Base-by-base conservation (phyloP, 1,139 yeast species). In the Candida sanyaensis region DNA sequence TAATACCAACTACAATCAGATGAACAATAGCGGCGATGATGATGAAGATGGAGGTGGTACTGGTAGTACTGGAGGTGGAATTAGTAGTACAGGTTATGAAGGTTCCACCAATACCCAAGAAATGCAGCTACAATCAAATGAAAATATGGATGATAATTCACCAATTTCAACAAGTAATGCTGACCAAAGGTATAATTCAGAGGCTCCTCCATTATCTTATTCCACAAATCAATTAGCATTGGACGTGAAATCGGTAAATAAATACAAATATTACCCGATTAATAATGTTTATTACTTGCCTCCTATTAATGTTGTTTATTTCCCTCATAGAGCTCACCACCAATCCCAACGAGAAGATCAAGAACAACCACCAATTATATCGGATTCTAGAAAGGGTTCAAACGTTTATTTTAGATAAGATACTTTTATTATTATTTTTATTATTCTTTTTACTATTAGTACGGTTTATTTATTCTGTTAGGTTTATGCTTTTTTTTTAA, bases 321-420 rank as follows among this genome's bases (percentile, higher is more conserved):
- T 81, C 52, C 86, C 86, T 1, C 86, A 81, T 58, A 74, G 83
- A 6, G 81, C 78, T 2, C 84, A 80, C 56, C 83, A 74, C 48
- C 65, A 64, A 39, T 54, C 55, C 27, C 67, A 41, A 34, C 55
- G 56, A 38, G 54, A 47, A 12, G 54, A 51, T 37, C 52, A 44
- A 27, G 52, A 49, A 10, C 59, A 50, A 24, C 45, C 53, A 12
- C 38, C 43, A 26, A 52, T 45, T 8, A 34, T 48, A n/a, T 36
- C 46, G 26, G 51, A 53, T 21, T 50, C 59, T 39, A 55, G 69
- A 34, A 66, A 63, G 54, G 61, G 65, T 46, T 65, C 71, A 2
- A 68, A 67, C 47, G 70, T 68, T 33, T 68, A 67, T 49, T 68
- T 68, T 52, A 66, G 60, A 47, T 65, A 59, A 31, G 10, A 34